These are phyloP conservation scores for Penicillium rolfsii DNA, from an alignment of 2,329 filamentous ascomycete genomes.

Conservation along the genomic window DNA sequence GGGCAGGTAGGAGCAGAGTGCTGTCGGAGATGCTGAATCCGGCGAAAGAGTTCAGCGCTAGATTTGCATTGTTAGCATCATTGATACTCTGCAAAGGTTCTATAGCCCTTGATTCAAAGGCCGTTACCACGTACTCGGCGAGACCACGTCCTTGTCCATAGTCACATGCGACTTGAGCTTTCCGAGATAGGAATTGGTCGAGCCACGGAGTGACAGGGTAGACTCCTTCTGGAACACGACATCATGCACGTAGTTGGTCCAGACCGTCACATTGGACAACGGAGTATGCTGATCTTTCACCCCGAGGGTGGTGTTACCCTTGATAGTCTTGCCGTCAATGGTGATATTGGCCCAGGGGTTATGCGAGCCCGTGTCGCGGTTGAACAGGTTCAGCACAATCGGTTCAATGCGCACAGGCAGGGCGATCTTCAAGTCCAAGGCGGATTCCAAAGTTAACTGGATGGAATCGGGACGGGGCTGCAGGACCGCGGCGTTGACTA, in stretches of 20 bases:
- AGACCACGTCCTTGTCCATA: slow-evolving; percentile 39
- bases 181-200: slow-evolving; percentile 37
- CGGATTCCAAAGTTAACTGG: slow-evolving; percentile 39
- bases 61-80: slow-evolving; percentile 7
- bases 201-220: slow-evolving; percentile 33
- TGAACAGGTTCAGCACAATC: slow-evolving; percentile 40
- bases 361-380: slow-evolving; percentile 32
- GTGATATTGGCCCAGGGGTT: slow-evolving; percentile 35
- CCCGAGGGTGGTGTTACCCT: slow-evolving; percentile 42
- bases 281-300: slow-evolving; percentile 30
- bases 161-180: slow-evolving; percentile 39
- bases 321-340: slow-evolving; percentile 32
- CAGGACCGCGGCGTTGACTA: slow-evolving; percentile 41
- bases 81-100: neutral
- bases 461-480: slow-evolving; percentile 40
- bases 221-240: slow-evolving; percentile 36
- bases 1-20: slow-evolving; percentile 47
- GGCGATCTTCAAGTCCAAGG: slow-evolving; percentile 41
- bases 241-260: slow-evolving; percentile 39
- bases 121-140: slow-evolving; percentile 36
- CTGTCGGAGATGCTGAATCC: slow-evolving; percentile 54
- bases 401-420: slow-evolving; percentile 44
- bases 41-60: slow-evolving; percentile 58
- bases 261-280: slow-evolving; percentile 32
- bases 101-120: neutral